Evolutionary conservation across 2,329 filamentous ascomycete genomes (phyloP), one percentile per base, ranked within the genome.

Genomic region (Pseudogymnoascus sp.): DNA sequence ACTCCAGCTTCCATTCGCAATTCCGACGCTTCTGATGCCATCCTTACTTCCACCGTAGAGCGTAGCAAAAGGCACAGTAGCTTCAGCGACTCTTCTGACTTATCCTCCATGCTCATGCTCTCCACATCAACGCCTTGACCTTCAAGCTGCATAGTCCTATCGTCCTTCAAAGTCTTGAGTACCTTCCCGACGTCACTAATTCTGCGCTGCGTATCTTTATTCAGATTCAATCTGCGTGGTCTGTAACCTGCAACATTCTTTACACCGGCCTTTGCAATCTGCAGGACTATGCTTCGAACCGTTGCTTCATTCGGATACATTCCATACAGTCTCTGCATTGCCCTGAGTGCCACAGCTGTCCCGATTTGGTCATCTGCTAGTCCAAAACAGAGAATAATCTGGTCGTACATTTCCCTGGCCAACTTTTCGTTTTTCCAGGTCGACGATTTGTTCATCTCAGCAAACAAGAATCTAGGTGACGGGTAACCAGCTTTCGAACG

Each of bases 351-450:
- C 34, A 83, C 77, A 21, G 83, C 73, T 3, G 77, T 79, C 34
- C 80, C 82, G 2, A 75, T 66, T 12, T 79, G 72, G 66, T 84
- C 82, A 59, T 78, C 75, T 1, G 75, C 76, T 6, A 81, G 71
- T 64, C 79, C 81, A 70, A 84, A 82, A 67, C 77, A 79, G 34
- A 78, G 75, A 28, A 82, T 76, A 56, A 84, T 80, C 63, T 79
- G 76, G 66, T 82, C 76, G 65, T 84, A 83, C 2, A 84, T 68
- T 4, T 80, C 78, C 63, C 74, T 75, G 21, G 79, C 78, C 64
- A 82, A 77, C 40, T 77, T 74, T 25, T 73, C 70, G 16, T 72
- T 69, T 11, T 71, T 70, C 77, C 80, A 79, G 8, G 59, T 60
- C 18, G 59, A 38, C 5, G 36, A 40, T n/a, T 71, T 71, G 64